Evolutionary conservation across 2,329 filamentous ascomycete genomes (phyloP).

Genomic region (Aspergillus flavus): DNA sequence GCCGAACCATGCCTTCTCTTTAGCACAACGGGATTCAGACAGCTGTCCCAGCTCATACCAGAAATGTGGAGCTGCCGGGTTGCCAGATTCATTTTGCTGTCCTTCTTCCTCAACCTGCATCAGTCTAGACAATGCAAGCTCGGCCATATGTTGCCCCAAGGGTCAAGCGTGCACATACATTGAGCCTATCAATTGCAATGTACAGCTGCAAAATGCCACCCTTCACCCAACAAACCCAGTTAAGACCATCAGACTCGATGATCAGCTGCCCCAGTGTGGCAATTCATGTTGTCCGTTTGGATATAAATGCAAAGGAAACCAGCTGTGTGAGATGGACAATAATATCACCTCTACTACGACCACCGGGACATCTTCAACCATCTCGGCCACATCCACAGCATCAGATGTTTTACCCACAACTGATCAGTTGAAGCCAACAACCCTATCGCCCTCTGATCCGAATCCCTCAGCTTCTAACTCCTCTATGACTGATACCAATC

Average conservation of each 20-base stretch:
- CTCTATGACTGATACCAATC: conserved; percentile 19
- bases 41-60: conserved; percentile 37
- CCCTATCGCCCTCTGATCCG: conserved; percentile 21
- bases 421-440: conserved; percentile 15
- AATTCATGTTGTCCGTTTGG: conserved; percentile 50
- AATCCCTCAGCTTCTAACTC: conserved; percentile 23
- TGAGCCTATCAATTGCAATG: conserved; percentile 46
- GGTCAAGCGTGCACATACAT: conserved; percentile 46
- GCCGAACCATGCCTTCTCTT: conserved; percentile 22
- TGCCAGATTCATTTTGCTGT: conserved; percentile 50
- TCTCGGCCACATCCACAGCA: conserved; percentile 25
- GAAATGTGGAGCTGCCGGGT: conserved; percentile 38
- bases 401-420: conserved; percentile 17
- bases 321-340: conserved; percentile 32
- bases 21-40: conserved; percentile 28
- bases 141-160: conserved; percentile 51
- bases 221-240: conserved; percentile 39
- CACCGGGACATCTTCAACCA: conserved; percentile 19
- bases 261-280: conserved; percentile 46
- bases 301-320: conserved; percentile 44
- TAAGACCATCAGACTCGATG: conserved; percentile 46
- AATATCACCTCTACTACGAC: conserved; percentile 25
- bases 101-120: conserved; percentile 43
- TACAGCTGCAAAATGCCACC: conserved; percentile 45
- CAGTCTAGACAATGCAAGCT: conserved; percentile 43